Conservation (phyloP, 148 eudicot genomes). For the Vaccinium myrtillus region DNA sequence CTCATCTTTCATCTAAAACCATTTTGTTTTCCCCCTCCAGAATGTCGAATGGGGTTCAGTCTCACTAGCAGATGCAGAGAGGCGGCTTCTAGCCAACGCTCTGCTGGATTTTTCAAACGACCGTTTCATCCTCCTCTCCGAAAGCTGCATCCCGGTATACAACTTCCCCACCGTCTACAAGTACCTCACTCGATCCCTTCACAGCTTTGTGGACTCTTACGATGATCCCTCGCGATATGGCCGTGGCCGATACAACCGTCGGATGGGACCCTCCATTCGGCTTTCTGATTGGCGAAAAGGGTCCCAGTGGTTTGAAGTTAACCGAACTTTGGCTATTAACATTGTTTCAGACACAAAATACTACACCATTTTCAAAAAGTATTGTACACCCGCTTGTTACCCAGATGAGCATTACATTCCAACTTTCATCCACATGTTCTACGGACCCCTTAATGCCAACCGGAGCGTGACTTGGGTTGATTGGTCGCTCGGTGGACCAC, state of each 20-base stretch:
- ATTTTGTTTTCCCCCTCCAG: conserved; percentile 34
- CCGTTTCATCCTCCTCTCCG: conserved; percentile 72
- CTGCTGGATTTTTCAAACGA: conserved; percentile 82
- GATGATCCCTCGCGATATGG: conserved; percentile 65
- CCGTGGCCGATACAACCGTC: conserved; percentile 72
- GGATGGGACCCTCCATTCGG: conserved; percentile 56
- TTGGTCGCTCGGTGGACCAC: conserved; percentile 71
- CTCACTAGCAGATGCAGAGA: conserved; percentile 70
- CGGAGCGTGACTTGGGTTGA: conserved; percentile 75
- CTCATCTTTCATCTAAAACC: neutral
- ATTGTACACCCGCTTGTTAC: conserved; percentile 73
- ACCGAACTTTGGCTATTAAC: conserved; percentile 48
- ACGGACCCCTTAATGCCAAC: conserved; percentile 47
- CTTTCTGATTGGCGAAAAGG: conserved; percentile 83
- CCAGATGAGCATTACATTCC: conserved; percentile 86
- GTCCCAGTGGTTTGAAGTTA: conserved; percentile 80
- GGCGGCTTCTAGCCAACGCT: conserved; percentile 79
- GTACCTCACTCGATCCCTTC: conserved; percentile 54
- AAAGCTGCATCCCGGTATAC: conserved; percentile 84
- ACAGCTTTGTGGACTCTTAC: conserved; percentile 46
- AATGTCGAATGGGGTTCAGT: conserved; percentile 70
- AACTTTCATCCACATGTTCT: conserved; percentile 58
- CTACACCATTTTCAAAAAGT: conserved; percentile 54
- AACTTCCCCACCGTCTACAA: conserved; percentile 66
- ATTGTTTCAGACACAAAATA: conserved; percentile 65